These are phyloP conservation scores for Melanogaster broomeanus DNA, from an alignment of 768 basidiomycete species.

Conservation along the genomic window DNA sequence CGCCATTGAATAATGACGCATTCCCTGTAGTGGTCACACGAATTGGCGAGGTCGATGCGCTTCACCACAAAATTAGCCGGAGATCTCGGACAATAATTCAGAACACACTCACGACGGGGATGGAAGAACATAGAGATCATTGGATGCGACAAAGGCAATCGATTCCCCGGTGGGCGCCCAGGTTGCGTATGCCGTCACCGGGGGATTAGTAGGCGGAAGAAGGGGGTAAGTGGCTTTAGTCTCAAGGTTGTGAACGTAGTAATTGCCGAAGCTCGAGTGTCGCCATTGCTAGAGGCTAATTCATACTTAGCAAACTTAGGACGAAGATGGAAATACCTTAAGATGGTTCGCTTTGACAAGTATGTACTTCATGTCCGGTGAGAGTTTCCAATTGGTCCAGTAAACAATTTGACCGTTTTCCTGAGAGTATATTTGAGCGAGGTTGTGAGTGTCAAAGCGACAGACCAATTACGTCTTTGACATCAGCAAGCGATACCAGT, in stretches of 20 bases:
- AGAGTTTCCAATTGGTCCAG: constrained; percentile 75
- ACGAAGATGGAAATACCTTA: constrained; percentile 52
- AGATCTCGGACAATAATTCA: background rate
- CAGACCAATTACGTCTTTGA: constrained; percentile 57
- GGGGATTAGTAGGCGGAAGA: constrained; percentile 64
- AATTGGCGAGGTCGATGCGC: constrained; percentile 49
- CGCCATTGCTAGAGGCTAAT: constrained; percentile 82
- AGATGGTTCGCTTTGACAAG: constrained; percentile 73
- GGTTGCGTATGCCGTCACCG: constrained; percentile 73
- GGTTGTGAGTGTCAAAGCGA: background rate
- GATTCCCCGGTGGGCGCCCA: constrained; percentile 86
- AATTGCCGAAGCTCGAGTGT: constrained; percentile 86
- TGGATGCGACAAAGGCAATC: constrained; percentile 83
- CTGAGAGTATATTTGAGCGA: constrained; percentile 36
- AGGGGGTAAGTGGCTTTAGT: constrained; percentile 72
- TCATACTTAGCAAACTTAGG: constrained; percentile 2
- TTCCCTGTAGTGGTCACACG: constrained; percentile 83
- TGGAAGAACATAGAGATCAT: constrained; percentile 87
- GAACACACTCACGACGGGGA: constrained; percentile 54
- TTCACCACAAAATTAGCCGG: constrained; percentile 17
- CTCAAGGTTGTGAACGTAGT: constrained; percentile 84
- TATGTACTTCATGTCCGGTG: constrained; percentile 89
- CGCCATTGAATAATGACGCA: constrained; percentile 86
- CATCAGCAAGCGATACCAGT: constrained; percentile 57
- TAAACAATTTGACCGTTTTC: constrained; percentile 50